Evolutionary conservation across 441 rosid species (phyloP).

Genomic region (Croton laevigatus): DNA sequence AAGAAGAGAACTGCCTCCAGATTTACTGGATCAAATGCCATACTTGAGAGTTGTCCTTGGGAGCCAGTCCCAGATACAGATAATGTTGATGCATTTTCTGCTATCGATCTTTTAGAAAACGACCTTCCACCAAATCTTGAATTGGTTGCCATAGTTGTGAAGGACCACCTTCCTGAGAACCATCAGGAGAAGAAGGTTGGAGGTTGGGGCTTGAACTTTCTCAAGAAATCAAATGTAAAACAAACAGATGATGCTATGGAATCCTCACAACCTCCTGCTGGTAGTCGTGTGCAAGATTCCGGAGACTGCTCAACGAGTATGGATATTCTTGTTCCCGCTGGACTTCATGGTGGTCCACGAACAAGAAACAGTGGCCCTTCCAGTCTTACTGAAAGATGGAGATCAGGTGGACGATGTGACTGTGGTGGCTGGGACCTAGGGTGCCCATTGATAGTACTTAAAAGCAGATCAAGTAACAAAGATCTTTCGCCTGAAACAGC

Average conservation of each 20-base stretch:
- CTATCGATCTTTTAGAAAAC: conserved; percentile 30
- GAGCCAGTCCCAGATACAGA: conserved; percentile 40
- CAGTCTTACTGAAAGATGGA: conserved; percentile 74
- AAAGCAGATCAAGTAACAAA: conserved; percentile 35
- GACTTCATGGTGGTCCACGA: conserved; percentile 80
- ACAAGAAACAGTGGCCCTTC: conserved; percentile 64
- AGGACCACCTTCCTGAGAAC: conserved; percentile 39
- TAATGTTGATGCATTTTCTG: conserved; percentile 31
- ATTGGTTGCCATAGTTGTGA: conserved; percentile 63
- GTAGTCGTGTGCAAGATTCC: conserved; percentile 23
- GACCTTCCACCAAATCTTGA: conserved; percentile 59
- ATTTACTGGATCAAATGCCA: conserved; percentile 45
- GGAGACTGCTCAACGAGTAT: conserved; percentile 46
- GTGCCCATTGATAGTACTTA: conserved; percentile 54
- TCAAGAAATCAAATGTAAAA: conserved; percentile 38
- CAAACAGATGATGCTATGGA: conserved; percentile 27
- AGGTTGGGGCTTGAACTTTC: conserved; percentile 92
- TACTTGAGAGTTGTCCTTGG: conserved; percentile 40
- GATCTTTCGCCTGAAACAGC: conserved; percentile 26
- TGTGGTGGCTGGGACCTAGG: conserved; percentile 96
- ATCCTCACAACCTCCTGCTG: conserved; percentile 27
- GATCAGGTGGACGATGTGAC: conserved; percentile 74
- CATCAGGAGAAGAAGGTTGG: conserved; percentile 44
- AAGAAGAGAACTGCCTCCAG: conserved; percentile 57
- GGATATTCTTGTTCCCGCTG: conserved; percentile 73